Conservation (phyloP, 2,329 filamentous ascomycete genomes). For the Ceratocystiopsis minuta region DNA sequence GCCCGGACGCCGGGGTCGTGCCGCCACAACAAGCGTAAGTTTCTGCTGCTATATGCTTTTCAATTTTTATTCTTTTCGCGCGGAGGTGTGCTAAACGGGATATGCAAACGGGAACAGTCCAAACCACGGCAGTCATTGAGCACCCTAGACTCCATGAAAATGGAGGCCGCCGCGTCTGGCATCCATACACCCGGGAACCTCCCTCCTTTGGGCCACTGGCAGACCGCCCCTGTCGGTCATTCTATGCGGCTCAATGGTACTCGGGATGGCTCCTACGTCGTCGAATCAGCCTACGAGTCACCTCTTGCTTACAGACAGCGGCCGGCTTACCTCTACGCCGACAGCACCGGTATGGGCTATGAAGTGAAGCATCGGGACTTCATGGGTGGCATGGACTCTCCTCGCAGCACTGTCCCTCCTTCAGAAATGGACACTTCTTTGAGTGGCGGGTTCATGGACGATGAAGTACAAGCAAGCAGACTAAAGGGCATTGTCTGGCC, state of each 20-base stretch:
- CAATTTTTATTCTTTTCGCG: too few species aligned
- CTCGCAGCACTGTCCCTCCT: conserved; percentile 10
- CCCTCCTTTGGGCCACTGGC: conserved; percentile 9
- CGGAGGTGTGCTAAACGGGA: too few species aligned
- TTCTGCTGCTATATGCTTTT: background rate
- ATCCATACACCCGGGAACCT: conserved; percentile 1
- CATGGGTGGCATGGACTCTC: conserved; percentile 13
- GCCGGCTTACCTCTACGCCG: too few species aligned
- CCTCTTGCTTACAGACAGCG: too few species aligned
- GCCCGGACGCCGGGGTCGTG: conserved; percentile 13
- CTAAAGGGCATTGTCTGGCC: conserved; percentile 60
- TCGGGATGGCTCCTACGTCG: too few species aligned
- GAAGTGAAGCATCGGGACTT: conserved; percentile 10
- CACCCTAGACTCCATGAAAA: too few species aligned
- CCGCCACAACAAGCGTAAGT: conserved; percentile 9
- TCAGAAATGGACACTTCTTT: conserved; percentile 11
- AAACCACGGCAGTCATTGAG: too few species aligned
- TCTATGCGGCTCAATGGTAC: too few species aligned
- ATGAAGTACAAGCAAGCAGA: conserved; percentile 20
- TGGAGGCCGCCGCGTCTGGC: too few species aligned
- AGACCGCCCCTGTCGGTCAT: conserved; percentile 1
- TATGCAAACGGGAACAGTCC: too few species aligned
- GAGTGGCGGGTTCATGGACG: conserved; percentile 3
- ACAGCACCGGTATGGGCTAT: background rate
- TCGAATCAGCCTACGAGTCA: too few species aligned